Percentiles rank a stretch among this genome's conserved stretches.
These are phyloP conservation scores for Colletotrichum sp. DNA, from an alignment of 2,329 filamentous ascomycete species.

Conservation along the genomic window DNA sequence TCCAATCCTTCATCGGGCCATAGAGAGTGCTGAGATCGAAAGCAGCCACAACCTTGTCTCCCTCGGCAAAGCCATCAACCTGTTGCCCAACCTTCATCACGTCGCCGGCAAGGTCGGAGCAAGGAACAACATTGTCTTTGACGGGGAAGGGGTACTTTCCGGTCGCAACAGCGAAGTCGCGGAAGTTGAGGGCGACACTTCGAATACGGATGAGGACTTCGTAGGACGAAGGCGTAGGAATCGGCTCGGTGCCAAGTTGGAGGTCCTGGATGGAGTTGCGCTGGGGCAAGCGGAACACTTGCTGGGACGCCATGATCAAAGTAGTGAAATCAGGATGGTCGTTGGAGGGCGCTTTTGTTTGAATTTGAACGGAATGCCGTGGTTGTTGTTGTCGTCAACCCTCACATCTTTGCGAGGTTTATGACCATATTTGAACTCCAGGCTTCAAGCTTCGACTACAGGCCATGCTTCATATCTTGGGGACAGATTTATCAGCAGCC, in stretches of 20 bases:
- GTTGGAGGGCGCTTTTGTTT: background rate
- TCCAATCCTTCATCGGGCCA: constrained; percentile 26
- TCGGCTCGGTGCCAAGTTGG: constrained; percentile 26
- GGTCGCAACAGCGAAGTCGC: constrained; percentile 35
- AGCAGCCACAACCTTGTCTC: constrained; percentile 35
- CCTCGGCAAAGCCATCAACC: constrained; percentile 29
- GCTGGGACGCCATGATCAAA: background rate
- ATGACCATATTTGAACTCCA: background rate
- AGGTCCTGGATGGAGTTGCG: constrained; percentile 25
- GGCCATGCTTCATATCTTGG: background rate
- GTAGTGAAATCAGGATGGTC: background rate
- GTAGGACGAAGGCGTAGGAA: constrained; percentile 26
- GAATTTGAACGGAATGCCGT: background rate
- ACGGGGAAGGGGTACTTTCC: constrained; percentile 33
- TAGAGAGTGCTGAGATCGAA: constrained; percentile 29
- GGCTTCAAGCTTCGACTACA: background rate
- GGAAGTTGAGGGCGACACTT: constrained; percentile 37
- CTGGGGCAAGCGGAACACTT: constrained; percentile 11
- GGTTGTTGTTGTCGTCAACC: background rate
- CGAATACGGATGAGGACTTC: constrained; percentile 35
- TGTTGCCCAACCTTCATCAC: constrained; percentile 32
- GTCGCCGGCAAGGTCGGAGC: constrained; percentile 39
- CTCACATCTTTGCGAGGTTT: background rate
- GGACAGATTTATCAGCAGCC: background rate
- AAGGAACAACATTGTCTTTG: constrained; percentile 38